phyloP scores from a whole-genome alignment of 2,329 filamentous ascomycete species.

The Diplodia sapinea region DNA sequence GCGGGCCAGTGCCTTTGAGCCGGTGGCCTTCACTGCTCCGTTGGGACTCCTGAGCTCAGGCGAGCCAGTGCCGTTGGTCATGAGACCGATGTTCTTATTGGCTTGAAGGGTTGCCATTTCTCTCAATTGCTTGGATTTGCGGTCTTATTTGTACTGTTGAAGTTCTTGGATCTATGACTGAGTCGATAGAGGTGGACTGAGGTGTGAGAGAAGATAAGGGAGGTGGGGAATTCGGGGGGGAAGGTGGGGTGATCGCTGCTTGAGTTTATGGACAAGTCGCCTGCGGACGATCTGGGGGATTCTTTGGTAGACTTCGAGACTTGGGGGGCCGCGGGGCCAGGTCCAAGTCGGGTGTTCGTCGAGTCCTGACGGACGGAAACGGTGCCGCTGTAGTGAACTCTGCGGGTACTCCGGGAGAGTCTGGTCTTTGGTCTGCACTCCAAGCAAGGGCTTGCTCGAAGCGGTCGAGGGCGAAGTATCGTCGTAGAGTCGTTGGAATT shows the following conservation, averaged over 20 bases:
- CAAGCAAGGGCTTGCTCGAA: constrained; percentile 43
- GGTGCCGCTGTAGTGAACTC: constrained; percentile 38
- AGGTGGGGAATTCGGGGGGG: constrained; percentile 3
- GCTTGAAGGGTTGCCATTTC: constrained; percentile 23
- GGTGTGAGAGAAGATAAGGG: constrained; percentile 13
- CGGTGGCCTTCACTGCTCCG: background rate
- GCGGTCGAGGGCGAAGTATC: constrained; percentile 46
- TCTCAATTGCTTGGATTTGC: background rate
- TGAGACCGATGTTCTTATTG: constrained; percentile 12
- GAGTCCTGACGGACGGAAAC: constrained; percentile 45
- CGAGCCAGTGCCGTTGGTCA: constrained; percentile 14
- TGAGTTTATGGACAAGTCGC: constrained; percentile 35
- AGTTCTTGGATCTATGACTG: background rate
- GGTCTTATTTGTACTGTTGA: background rate
- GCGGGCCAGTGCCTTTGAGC: constrained; percentile 8
- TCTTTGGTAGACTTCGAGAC: constrained; percentile 43
- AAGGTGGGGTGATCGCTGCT: constrained; percentile 17
- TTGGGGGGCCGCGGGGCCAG: constrained; percentile 43
- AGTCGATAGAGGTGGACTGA: constrained; percentile 6
- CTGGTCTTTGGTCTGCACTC: constrained; percentile 34
- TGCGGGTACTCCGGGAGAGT: constrained; percentile 38
- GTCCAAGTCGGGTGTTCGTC: constrained; percentile 38
- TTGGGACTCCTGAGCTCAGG: constrained; percentile 3
- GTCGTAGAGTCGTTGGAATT: constrained; percentile 63
- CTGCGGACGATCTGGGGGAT: constrained; percentile 38